Conservation (phyloP, 225 moss, liverwort and hornwort genomes). For the Bryum argenteum region DNA sequence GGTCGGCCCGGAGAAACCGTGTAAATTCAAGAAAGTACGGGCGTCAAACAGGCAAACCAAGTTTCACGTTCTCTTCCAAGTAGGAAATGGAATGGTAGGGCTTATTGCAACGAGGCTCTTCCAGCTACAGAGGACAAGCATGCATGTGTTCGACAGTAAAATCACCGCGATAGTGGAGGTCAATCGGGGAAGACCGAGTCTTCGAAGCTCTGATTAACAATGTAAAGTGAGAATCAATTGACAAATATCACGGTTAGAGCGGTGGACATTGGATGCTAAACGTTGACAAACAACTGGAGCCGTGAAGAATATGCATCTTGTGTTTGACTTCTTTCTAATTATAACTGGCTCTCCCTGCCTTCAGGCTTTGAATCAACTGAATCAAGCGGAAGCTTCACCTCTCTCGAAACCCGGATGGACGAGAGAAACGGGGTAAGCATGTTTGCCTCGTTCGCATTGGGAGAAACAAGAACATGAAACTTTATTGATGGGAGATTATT, state of each 20-base stretch:
- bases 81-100: background rate
- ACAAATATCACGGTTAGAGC: background rate
- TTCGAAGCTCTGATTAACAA: constrained; percentile 5
- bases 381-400: background rate
- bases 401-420: background rate
- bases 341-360: constrained; percentile 7
- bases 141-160: constrained; percentile 1
- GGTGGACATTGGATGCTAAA: constrained; percentile 1
- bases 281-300: constrained; percentile 11
- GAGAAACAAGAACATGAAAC: background rate
- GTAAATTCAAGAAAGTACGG: too few relatives aligned
- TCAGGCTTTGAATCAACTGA: background rate
- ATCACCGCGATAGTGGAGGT: background rate
- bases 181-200: constrained; percentile 16
- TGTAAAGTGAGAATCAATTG: constrained; percentile 7
- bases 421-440: constrained; percentile 5
- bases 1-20: too few relatives aligned
- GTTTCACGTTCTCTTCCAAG: background rate
- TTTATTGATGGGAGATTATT: constrained; percentile 17
- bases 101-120: background rate
- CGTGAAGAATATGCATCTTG: background rate
- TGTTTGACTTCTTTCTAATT: constrained; percentile 4
- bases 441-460: background rate
- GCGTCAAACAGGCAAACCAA: too few relatives aligned
- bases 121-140: background rate